phyloP scores from a whole-genome alignment of 2,329 filamentous ascomycete genomes.

The Talaromyces sp. region DNA sequence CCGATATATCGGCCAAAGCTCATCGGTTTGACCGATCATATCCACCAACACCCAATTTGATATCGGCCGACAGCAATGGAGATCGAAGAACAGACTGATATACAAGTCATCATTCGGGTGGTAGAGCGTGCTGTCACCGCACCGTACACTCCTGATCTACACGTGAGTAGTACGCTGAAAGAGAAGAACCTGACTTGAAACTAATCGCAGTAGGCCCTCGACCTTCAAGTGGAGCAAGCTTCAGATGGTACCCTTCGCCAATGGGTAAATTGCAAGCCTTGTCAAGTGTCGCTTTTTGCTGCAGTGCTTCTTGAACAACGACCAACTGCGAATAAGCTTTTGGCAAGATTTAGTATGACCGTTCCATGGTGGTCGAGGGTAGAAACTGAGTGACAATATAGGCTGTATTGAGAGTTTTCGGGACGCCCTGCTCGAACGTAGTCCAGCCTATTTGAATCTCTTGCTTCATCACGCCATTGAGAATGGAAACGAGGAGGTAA shows the following conservation, averaged over 20 bases:
- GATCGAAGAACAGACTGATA: slow-evolving; percentile 22
- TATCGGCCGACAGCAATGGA: slow-evolving; percentile 23
- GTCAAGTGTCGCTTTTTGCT: slow-evolving; percentile 47
- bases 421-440: slow-evolving; percentile 31
- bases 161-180: slow-evolving; percentile 35
- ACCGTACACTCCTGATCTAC: slow-evolving; percentile 50
- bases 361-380: slow-evolving; percentile 15
- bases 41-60: not conserved
- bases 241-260: slow-evolving; percentile 36
- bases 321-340: slow-evolving; percentile 50
- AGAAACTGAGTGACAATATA: slow-evolving; percentile 20
- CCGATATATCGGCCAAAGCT: slow-evolving; percentile 2
- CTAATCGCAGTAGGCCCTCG: slow-evolving; percentile 29
- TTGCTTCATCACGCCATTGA: slow-evolving; percentile 32
- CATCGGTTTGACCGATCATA: not conserved
- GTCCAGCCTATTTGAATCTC: slow-evolving; percentile 34
- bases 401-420: slow-evolving; percentile 29
- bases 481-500: slow-evolving; percentile 29
- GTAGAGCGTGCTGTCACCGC: slow-evolving; percentile 47
- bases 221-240: slow-evolving; percentile 27
- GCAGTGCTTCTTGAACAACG: slow-evolving; percentile 49
- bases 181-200: not conserved
- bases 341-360: slow-evolving; percentile 47
- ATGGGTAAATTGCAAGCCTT: slow-evolving; percentile 50
- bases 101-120: slow-evolving; percentile 36